phyloP scores from a whole-genome alignment of 768 basidiomycete genomes.

The Tricholoma saponaceum region DNA sequence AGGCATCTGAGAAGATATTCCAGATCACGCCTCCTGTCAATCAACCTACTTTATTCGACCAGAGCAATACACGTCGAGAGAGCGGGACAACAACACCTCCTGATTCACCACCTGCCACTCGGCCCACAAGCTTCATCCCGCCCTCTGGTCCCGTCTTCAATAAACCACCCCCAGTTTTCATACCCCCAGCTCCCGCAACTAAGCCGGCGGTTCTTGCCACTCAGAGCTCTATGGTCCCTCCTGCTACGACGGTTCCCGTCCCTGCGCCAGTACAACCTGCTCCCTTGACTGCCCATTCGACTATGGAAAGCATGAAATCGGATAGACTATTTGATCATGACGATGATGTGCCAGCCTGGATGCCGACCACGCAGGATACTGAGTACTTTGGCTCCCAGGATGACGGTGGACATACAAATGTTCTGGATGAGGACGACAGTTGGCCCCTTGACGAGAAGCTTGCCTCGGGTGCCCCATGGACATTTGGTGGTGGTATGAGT shows the following conservation, averaged over 20 bases:
- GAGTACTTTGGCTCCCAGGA: slow-evolving; percentile 40
- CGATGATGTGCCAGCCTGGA: slow-evolving; percentile 45
- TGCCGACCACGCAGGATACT: slow-evolving; percentile 57
- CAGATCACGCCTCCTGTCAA: slow-evolving; percentile 15
- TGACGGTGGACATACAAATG: slow-evolving; percentile 23
- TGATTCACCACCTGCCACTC: slow-evolving; percentile 46
- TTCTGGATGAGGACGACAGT: slow-evolving; percentile 62
- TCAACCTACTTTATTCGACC: slow-evolving; percentile 3
- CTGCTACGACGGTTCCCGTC: slow-evolving; percentile 15
- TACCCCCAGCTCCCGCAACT: slow-evolving; percentile 33
- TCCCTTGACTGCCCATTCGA: slow-evolving; percentile 48
- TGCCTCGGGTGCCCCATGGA: slow-evolving; percentile 55
- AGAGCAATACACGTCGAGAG: slow-evolving; percentile 16
- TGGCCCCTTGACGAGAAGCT: slow-evolving; percentile 73
- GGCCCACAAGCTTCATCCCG: slow-evolving; percentile 26
- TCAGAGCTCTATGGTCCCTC: not conserved
- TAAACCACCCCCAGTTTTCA: slow-evolving; percentile 49
- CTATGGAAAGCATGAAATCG: slow-evolving; percentile 48
- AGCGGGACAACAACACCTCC: slow-evolving; percentile 56
- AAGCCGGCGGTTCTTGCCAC: not conserved
- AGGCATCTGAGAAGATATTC: slow-evolving; percentile 23
- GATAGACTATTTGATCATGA: slow-evolving; percentile 44
- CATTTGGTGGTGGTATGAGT: slow-evolving; percentile 43
- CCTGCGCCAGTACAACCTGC: slow-evolving; percentile 22
- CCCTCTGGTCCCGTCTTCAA: slow-evolving; percentile 54